These are phyloP conservation scores for Alnus glutinosa DNA, from an alignment of 306 rosid species.

Conservation along the genomic window DNA sequence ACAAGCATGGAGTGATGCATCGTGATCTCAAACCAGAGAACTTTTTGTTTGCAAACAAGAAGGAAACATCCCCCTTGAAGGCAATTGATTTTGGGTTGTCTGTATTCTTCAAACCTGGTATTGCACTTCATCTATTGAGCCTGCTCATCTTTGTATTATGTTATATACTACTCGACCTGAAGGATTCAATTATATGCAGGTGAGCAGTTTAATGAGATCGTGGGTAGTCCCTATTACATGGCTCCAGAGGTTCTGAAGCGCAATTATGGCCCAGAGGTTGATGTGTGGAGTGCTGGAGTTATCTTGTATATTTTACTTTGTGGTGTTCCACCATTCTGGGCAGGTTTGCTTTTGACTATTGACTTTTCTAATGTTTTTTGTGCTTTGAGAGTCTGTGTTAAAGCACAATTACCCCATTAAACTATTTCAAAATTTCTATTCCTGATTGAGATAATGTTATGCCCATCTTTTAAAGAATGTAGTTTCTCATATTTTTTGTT, in stretches of 20 bases:
- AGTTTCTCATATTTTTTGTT: background rate
- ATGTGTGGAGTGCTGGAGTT: constrained; percentile 93
- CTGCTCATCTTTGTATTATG: background rate
- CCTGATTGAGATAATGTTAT: background rate
- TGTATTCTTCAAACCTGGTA: constrained; percentile 55
- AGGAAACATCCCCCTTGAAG: constrained; percentile 57
- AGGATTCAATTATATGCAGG: constrained; percentile 34
- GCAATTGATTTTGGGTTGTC: constrained; percentile 67
- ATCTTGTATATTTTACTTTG: constrained; percentile 76
- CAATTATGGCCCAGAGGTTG: constrained; percentile 81
- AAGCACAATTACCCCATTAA: background rate
- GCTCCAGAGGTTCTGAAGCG: constrained; percentile 88
- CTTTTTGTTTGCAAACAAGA: constrained; percentile 58
- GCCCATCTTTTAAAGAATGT: background rate
- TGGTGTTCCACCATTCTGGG: constrained; percentile 95
- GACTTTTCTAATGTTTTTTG: background rate
- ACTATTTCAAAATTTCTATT: background rate
- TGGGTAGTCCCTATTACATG: constrained; percentile 88
- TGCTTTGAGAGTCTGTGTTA: background rate
- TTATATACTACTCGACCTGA: background rate
- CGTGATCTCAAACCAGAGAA: constrained; percentile 69
- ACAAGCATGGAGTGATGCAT: constrained; percentile 64
- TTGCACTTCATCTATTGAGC: constrained; percentile 4
- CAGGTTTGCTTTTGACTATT: constrained; percentile 52
- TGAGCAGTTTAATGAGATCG: constrained; percentile 55